Evolutionary conservation across 176 grass and related monocot genomes (phyloP), one percentile per base, ranked within the genome.

Genomic region (Thalia dealbata): DNA sequence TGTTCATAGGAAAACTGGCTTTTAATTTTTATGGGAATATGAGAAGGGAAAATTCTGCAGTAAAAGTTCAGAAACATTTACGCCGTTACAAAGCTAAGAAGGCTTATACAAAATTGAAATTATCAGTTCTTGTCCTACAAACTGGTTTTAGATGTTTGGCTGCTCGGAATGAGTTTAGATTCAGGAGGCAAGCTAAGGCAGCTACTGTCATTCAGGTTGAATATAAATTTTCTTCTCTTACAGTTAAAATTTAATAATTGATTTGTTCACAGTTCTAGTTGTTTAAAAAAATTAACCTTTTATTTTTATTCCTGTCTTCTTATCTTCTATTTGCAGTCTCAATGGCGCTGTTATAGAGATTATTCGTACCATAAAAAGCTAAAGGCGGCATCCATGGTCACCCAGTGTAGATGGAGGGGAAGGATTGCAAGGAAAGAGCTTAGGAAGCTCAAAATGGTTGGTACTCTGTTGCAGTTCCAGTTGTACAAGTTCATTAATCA

Each of bases 351-450:
- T 32, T 71, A 88, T 64, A 91, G 77, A 88, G 87, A 71, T 78
- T 73, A 88, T 75, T 88, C 69, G 25, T 99, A 99, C 62, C 83
- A 86, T 61, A 88, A 65, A 41, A 93, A 91, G 78, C 82, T 99
- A 83, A 99, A 83, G 66, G 51, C 43, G 29, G 87, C 95, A 79
- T 82, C 82, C n/a, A 86, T 93, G 82, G 77, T 88, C 80, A 87
- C 95, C 78, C 95, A 99, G 68, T 99, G 95, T 64, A 86, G 90
- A 91, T 93, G 95, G 95, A 91, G 95, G 43, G 95, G 90, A 83
- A 90, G 72, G 74, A 80, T 81, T 84, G 95, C 84, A 77, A 90
- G 81, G 81, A 99, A 80, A 82, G 95, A 99, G 79, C 95, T 99
- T 43, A 93, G 73, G 78, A 93, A 91, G 70, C 95, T 99, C 38